Percentiles rank a stretch among this genome's conserved stretches.
Conservation (phyloP, 345 rosid species). For the Abelmoschus esculentus region DNA sequence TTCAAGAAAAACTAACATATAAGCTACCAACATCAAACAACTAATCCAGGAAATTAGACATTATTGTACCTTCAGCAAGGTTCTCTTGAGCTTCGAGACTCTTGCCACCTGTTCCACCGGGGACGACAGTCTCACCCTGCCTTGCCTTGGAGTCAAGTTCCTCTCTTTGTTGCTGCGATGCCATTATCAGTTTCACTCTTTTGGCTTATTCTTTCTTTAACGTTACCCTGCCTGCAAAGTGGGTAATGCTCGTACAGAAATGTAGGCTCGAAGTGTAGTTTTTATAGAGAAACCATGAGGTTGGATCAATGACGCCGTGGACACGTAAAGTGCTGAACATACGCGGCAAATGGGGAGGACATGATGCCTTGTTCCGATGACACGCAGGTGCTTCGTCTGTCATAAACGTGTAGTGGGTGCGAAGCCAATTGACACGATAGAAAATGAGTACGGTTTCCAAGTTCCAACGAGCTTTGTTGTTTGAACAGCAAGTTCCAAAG, state of each 20-base stretch:
- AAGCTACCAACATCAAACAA: not conserved
- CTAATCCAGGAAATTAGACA: not conserved
- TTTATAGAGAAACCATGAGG: conserved; percentile 1
- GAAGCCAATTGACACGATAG: conserved; percentile 5
- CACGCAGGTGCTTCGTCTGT: conserved; percentile 11
- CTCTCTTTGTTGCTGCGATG: conserved; percentile 36
- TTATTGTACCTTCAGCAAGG: conserved; percentile 56
- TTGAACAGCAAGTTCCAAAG: no score
- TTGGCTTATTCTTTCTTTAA: not conserved
- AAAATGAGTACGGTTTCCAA: not conserved
- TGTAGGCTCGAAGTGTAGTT: not conserved
- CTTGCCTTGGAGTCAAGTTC: conserved; percentile 63
- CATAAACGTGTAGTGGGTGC: not conserved
- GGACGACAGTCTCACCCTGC: conserved; percentile 71
- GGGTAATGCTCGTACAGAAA: not conserved
- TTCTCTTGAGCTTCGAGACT: conserved; percentile 87
- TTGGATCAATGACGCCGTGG: not conserved
- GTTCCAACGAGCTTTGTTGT: not conserved
- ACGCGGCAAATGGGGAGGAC: conserved; percentile 9
- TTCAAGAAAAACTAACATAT: not conserved
- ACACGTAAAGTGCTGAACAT: not conserved
- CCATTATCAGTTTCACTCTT: conserved; percentile 23
- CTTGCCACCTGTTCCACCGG: conserved; percentile 83
- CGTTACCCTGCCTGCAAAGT: not conserved
- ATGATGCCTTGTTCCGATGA: not conserved